Base-by-base conservation (phyloP, 108 stramenopile genomes). In the Hondaea fermentalgiana region DNA sequence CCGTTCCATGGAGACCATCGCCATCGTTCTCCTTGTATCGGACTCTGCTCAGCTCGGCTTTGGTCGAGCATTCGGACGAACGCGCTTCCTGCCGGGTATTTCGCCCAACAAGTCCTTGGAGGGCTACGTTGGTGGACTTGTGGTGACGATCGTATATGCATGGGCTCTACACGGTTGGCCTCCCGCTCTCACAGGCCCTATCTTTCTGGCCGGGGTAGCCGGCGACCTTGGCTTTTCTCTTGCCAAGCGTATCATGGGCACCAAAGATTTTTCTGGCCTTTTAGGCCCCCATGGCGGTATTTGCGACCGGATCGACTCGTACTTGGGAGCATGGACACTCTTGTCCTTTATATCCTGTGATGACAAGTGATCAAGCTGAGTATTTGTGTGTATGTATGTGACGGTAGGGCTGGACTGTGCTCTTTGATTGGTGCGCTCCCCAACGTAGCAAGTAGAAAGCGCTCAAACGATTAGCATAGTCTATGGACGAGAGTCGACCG, bases 41-140 rank as follows among this genome's bases (percentile, higher is more conserved):
- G 76, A 83, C 76, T 83, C 76, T 43, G 76, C 76, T 12, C 76
- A 83, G 76, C 76, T 83, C 25, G 49, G 17, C n/a, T 83, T 47
- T 23, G 76, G 76, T 16, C 19, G 76, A 55, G 12, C 6, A 12
- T 83, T 83, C 49, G 76, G 76, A 6, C 76, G 76, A 35, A 83
- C 51, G 6, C 12, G 23, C 19, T 23, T 28, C 49, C 25, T 83
- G 49, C 76, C 76, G 6, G 4, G 5, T 12, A 0, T 83, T 6
- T 83, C 76, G 76, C 76, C 76, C 49, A 53, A 53, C n/a, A 83
- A 83, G 76, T 53, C 76, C 23, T 17, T 83, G 8, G 76, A 83
- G 51, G 76, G 76, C 25, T 83, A 83, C 76, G 51, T 2, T 1
- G 76, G 76, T 45, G 76, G 76, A 6, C 45, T 83, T 23, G 10